Conservation (phyloP, 2,329 filamentous ascomycete species). For the Daldinia sp. region DNA sequence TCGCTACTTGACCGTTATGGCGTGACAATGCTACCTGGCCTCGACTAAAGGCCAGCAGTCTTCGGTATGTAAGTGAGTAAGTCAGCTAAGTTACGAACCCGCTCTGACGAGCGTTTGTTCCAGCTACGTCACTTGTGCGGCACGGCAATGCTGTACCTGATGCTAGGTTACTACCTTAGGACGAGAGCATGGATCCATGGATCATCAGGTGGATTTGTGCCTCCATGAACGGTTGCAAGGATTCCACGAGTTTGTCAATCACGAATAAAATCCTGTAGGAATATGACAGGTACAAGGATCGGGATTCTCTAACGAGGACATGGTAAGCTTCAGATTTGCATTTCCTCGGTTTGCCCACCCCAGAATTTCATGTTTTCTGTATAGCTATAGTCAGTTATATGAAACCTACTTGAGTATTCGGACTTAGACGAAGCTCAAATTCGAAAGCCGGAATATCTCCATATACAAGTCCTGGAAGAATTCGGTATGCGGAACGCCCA, state of each 20-base stretch:
- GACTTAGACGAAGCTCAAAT: conserved; percentile 6
- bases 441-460: neutral
- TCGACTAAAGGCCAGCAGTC: neutral
- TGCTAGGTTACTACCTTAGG: conserved; percentile 11
- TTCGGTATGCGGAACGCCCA: conserved; percentile 6
- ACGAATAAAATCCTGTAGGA: conserved; percentile 26
- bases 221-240: conserved; percentile 33
- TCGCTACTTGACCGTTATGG: neutral
- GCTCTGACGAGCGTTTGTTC: conserved; percentile 31
- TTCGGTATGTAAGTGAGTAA: conserved; percentile 2
- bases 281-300: conserved; percentile 19
- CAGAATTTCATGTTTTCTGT: neutral
- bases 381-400: too few species aligned
- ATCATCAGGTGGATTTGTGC: conserved; percentile 27
- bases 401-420: conserved; percentile 13
- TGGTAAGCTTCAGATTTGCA: conserved; percentile 7
- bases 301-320: conserved; percentile 21
- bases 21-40: neutral
- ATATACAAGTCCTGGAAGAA: neutral
- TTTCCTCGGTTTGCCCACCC: neutral
- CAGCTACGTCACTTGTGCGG: conserved; percentile 37
- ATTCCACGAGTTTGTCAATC: conserved; percentile 27
- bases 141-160: conserved; percentile 35
- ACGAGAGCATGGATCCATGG: conserved; percentile 28
- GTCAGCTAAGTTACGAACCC: neutral